These are phyloP conservation scores for Eimeria sp. DNA, from an alignment of 169 alveolate species.

Conservation along the genomic window DNA sequence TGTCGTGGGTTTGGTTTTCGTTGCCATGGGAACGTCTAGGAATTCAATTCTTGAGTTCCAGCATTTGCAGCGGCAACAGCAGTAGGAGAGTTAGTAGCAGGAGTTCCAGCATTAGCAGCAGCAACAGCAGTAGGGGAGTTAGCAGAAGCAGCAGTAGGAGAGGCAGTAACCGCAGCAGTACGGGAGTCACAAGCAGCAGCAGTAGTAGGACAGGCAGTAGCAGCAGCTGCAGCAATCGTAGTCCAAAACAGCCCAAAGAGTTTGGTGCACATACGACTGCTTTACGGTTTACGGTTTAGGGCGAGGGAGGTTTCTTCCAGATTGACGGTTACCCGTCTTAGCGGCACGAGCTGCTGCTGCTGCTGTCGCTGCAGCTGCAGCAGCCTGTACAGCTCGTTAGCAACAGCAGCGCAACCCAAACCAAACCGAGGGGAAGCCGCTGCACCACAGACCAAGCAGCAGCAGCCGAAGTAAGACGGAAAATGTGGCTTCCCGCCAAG, in stretches of 20 bases:
- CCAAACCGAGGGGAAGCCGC: slow-evolving; percentile 34
- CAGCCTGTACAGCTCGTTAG: slow-evolving; percentile 10
- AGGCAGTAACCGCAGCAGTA: neutral
- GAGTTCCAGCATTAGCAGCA: neutral
- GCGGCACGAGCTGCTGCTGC: slow-evolving; percentile 48
- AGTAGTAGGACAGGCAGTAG: no score
- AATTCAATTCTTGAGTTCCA: neutral
- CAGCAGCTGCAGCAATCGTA: neutral
- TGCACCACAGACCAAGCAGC: slow-evolving; percentile 4
- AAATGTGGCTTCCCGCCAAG: neutral
- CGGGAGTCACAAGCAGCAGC: neutral
- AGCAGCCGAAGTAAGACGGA: neutral
- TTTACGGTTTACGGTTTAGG: slow-evolving; percentile 22
- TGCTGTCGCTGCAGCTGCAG: slow-evolving; percentile 45
- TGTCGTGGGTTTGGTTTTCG: neutral
- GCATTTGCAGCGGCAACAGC: neutral
- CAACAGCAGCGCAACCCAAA: slow-evolving; percentile 18
- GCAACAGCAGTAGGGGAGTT: neutral
- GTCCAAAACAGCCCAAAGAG: neutral
- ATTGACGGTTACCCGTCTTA: neutral
- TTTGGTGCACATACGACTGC: neutral
- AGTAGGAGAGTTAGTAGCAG: no score
- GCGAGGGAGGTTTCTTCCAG: slow-evolving; percentile 7
- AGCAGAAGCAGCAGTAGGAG: neutral
- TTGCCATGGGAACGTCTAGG: neutral